These are phyloP conservation scores for Ceratocystis alfenasii DNA, from an alignment of 2,329 filamentous ascomycete species.

Conservation along the genomic window DNA sequence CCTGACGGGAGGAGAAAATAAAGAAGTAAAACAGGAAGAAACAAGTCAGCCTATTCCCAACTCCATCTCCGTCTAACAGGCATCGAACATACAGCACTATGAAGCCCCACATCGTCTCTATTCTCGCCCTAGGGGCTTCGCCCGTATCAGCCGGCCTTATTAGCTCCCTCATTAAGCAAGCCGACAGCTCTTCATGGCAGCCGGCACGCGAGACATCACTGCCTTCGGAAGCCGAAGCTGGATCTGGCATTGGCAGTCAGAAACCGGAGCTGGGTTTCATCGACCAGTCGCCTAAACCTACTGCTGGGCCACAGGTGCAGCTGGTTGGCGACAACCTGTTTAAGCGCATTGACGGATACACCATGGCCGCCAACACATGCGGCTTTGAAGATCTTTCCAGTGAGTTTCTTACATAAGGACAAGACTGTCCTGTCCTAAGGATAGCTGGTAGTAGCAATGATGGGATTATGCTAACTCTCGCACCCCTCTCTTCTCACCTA, in stretches of 20 bases:
- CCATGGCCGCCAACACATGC: conserved; percentile 27
- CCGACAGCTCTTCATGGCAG: conserved; percentile 27
- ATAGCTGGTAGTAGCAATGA: neutral
- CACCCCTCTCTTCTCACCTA: neutral
- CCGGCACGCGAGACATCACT: conserved; percentile 27
- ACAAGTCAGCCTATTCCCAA: too few relatives aligned
- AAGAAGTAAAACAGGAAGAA: neutral
- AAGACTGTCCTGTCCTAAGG: neutral
- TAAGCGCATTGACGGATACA: conserved; percentile 27
- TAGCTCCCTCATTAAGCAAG: conserved; percentile 23
- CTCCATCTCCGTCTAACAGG: neutral
- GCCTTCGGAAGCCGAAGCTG: conserved; percentile 14
- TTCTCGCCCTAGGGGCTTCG: conserved; percentile 10
- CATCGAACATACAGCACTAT: neutral
- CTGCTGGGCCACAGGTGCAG: conserved; percentile 26
- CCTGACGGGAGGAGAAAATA: neutral
- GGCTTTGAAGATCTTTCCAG: conserved; percentile 27
- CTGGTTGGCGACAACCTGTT: conserved; percentile 28
- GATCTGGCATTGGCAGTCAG: neutral
- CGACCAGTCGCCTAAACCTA: conserved; percentile 28
- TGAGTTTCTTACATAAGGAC: conserved; percentile 24
- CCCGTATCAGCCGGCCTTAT: conserved; percentile 26
- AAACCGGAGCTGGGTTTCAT: conserved; percentile 22
- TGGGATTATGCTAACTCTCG: neutral
- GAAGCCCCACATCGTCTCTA: neutral